phyloP scores from a whole-genome alignment of 768 basidiomycete species.

The Amanita polypyramis region DNA sequence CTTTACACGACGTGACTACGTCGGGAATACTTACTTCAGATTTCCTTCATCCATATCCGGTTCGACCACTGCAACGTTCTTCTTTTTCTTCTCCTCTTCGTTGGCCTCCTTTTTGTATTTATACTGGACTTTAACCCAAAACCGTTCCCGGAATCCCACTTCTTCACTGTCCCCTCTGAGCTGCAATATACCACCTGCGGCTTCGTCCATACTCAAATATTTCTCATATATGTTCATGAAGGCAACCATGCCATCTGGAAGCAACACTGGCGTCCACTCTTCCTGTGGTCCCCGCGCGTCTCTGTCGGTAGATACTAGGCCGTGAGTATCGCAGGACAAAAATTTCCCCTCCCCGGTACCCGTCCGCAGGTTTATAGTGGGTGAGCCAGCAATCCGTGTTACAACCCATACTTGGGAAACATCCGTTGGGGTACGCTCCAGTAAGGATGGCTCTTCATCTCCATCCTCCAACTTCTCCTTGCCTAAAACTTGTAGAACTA shows the following conservation, averaged over 20 bases:
- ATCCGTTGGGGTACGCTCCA: slow-evolving; percentile 67
- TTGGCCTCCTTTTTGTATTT: slow-evolving; percentile 81
- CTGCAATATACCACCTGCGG: slow-evolving; percentile 70
- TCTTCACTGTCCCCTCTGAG: slow-evolving; percentile 79
- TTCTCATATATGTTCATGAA: slow-evolving; percentile 87
- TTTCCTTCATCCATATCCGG: slow-evolving; percentile 59
- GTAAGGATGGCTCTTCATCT: slow-evolving; percentile 30
- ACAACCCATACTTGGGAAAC: slow-evolving; percentile 89
- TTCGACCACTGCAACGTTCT: slow-evolving; percentile 41
- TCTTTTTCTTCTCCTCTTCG: slow-evolving; percentile 68
- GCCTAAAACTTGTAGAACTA: slow-evolving; percentile 56
- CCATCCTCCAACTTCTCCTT: slow-evolving; percentile 43
- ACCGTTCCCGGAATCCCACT: slow-evolving; percentile 78
- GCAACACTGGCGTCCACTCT: slow-evolving; percentile 81
- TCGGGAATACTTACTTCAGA: slow-evolving; percentile 48
- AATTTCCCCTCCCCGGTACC: slow-evolving; percentile 88
- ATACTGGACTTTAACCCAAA: slow-evolving; percentile 83
- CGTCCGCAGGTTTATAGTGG: slow-evolving; percentile 78
- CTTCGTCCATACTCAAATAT: slow-evolving; percentile 77
- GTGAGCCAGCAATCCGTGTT: slow-evolving; percentile 75
- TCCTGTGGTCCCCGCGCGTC: slow-evolving; percentile 91
- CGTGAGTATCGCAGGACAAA: slow-evolving; percentile 78
- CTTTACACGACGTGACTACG: slow-evolving; percentile 2
- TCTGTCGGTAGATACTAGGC: slow-evolving; percentile 72
- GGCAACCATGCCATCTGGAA: slow-evolving; percentile 79